A percentile compares a stretch with the other conserved stretches of the same genome.
Conservation (phyloP, 2,329 filamentous ascomycete species). For the Colletotrichum noveboracense region DNA sequence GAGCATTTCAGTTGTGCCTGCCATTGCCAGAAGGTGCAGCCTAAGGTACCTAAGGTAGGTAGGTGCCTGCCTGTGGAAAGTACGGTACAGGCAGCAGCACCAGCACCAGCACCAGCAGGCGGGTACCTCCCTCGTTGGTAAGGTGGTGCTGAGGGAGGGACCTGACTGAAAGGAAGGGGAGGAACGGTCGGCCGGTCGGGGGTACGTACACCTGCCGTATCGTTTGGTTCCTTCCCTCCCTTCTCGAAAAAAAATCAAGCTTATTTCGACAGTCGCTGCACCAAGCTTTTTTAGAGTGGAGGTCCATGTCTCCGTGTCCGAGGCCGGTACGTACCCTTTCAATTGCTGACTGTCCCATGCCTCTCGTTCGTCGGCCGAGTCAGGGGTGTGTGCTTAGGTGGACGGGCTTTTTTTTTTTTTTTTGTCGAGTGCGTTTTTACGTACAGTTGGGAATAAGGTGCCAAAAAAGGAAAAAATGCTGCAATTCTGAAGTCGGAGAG, state of each 20-base stretch:
- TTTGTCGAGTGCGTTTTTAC: not conserved
- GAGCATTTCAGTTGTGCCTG: not conserved
- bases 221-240: not conserved
- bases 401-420: not conserved
- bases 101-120: too few relatives aligned
- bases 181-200: not conserved
- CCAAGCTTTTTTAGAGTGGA: slow-evolving; percentile 21
- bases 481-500: not conserved
- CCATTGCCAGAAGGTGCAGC: not conserved
- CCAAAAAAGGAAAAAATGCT: not conserved
- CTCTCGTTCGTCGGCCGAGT: not conserved
- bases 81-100: not conserved
- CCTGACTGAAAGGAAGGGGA: not conserved
- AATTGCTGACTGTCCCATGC: not conserved
- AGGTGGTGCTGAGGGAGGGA: not conserved
- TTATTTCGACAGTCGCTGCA: slow-evolving; percentile 23
- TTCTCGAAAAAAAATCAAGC: slow-evolving; percentile 22
- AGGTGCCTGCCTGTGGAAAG: not conserved
- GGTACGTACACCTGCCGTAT: not conserved
- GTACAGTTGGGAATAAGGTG: not conserved
- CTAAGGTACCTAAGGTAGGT: not conserved
- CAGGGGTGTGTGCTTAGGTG: not conserved
- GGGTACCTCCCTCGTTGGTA: not conserved
- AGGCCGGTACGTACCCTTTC: not conserved
- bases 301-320: not conserved